Conservation (phyloP, 768 basidiomycete genomes). For the Pisolithus marmoratus region DNA sequence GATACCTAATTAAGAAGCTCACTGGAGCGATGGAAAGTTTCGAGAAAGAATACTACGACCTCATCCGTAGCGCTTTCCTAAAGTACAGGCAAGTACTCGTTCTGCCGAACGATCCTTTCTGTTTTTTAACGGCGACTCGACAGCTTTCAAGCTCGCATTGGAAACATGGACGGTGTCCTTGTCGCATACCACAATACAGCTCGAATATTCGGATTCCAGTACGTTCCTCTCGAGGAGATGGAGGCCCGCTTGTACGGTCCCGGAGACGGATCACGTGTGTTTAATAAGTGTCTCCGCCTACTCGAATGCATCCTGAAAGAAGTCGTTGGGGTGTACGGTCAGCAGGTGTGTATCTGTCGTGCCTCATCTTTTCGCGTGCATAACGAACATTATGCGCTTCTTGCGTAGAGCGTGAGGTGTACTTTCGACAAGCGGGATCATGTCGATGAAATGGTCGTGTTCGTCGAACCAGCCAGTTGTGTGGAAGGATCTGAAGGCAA, state of each 20-base stretch:
- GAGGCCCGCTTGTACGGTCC: slow-evolving; percentile 72
- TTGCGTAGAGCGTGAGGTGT: slow-evolving; percentile 46
- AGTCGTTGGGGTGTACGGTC: slow-evolving; percentile 54
- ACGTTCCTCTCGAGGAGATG: slow-evolving; percentile 83
- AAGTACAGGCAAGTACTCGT: slow-evolving; percentile 67
- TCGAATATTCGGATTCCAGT: slow-evolving; percentile 90
- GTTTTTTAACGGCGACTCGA: neutral
- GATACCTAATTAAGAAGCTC: slow-evolving; percentile 63
- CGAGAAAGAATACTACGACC: slow-evolving; percentile 92
- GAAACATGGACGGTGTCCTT: slow-evolving; percentile 93
- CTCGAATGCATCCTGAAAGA: slow-evolving; percentile 64
- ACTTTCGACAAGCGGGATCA: slow-evolving; percentile 54
- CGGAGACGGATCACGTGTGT: slow-evolving; percentile 57
- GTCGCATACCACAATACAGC: slow-evolving; percentile 86
- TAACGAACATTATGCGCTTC: neutral
- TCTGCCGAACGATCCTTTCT: neutral
- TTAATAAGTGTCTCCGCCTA: slow-evolving; percentile 64
- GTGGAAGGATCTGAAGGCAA: slow-evolving; percentile 28
- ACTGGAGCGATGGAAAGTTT: slow-evolving; percentile 72
- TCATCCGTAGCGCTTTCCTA: slow-evolving; percentile 89
- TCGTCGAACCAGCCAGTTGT: slow-evolving; percentile 59
- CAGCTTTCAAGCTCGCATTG: slow-evolving; percentile 93
- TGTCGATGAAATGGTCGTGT: slow-evolving; percentile 47
- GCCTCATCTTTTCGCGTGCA: neutral
- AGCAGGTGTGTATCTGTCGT: slow-evolving; percentile 41